Evolutionary conservation across 208 protist genomes (phyloP), one percentile per base, ranked within the genome.

Genomic region (Crithidia brevicula): DNA sequence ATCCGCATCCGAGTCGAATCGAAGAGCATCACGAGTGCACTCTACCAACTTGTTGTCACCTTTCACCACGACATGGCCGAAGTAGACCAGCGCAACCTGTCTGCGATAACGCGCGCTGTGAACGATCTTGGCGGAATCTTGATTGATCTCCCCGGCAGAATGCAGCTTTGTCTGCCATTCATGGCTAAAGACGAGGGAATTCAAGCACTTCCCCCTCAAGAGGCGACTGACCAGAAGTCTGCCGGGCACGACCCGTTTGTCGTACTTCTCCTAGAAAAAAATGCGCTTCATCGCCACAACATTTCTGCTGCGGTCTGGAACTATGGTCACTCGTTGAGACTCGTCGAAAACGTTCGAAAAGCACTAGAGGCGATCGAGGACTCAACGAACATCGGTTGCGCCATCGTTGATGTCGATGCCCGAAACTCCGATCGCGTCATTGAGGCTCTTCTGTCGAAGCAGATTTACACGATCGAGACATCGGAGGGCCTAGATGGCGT

Each of bases 191-290:
- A 77, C 60, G 79, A 81, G 11, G 72, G 64, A 7, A 70, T 74
- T 38, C 62, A 77, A 49, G 74, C 67, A 11, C 50, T 78, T 31
- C 66, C 60, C 4, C 74, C 73, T 2, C 71, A 81, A 25, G 62
- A 69, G 13, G 49, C 69, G 34, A 38, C 69, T 38, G 54, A 57
- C 13, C 63, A 74, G 20, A 79, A 80, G 28, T 45, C 49, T 2
- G 74, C 63, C n/a, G 80, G 61, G 16, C 73, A 82, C 46, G 80
- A 85, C 33, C 77, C 85, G 10, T 70, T 91, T 20, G 79, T 81
- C 28, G 77, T 88, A 25, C 72, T 91, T 10, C 56, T 91, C 6
- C 54, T 91, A 9, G 82, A 91, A 58, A 88, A 91, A 46, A 91
- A 86, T 65, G 79, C 82, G 11, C 79, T 88, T 9, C 85, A 88